Percentiles rank a stretch among this genome's conserved stretches.
Evolutionary conservation across 2,329 filamentous ascomycete genomes (phyloP).

Genomic region (Colletotrichum sp.): DNA sequence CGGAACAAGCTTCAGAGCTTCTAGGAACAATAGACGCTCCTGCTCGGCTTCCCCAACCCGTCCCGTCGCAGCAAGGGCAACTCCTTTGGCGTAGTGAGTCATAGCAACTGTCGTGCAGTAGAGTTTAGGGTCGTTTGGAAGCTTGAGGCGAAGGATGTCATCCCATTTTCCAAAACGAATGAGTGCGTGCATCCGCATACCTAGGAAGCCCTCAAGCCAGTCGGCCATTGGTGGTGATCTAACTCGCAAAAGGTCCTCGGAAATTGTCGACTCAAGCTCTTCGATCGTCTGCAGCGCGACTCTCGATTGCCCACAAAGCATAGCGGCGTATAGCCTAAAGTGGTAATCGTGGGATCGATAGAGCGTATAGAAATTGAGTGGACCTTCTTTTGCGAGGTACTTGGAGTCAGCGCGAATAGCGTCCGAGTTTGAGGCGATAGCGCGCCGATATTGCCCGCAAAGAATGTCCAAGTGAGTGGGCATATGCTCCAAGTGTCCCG

Average conservation of each 20-base stretch:
- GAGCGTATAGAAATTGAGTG: conserved; percentile 76
- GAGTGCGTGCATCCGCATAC: conserved; percentile 71
- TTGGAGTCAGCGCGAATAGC: conserved; percentile 73
- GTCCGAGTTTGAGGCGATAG: conserved; percentile 69
- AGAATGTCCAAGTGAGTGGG: conserved; percentile 78
- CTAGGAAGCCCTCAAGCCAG: conserved; percentile 75
- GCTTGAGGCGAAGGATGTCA: conserved; percentile 60
- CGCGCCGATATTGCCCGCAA: conserved; percentile 71
- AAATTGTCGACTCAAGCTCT: conserved; percentile 65
- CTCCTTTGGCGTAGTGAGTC: conserved; percentile 69
- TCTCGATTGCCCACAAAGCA: conserved; percentile 73
- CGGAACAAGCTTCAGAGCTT: conserved; percentile 58
- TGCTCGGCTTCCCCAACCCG: conserved; percentile 58
- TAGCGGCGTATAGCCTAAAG: conserved; percentile 77
- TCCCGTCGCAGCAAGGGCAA: conserved; percentile 67
- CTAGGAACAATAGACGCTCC: conserved; percentile 55
- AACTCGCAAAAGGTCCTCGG: conserved; percentile 67
- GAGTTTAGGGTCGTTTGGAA: conserved; percentile 63
- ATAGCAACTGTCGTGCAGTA: conserved; percentile 76
- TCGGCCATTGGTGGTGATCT: conserved; percentile 77
- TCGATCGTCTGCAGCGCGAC: conserved; percentile 66
- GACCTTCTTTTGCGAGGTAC: conserved; percentile 63
- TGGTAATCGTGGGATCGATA: conserved; percentile 79
- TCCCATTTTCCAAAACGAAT: conserved; percentile 77
- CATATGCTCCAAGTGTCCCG: conserved; percentile 78